Base-by-base conservation (phyloP, 2,329 filamentous ascomycete genomes). In the Ceratocystis huliohia region DNA sequence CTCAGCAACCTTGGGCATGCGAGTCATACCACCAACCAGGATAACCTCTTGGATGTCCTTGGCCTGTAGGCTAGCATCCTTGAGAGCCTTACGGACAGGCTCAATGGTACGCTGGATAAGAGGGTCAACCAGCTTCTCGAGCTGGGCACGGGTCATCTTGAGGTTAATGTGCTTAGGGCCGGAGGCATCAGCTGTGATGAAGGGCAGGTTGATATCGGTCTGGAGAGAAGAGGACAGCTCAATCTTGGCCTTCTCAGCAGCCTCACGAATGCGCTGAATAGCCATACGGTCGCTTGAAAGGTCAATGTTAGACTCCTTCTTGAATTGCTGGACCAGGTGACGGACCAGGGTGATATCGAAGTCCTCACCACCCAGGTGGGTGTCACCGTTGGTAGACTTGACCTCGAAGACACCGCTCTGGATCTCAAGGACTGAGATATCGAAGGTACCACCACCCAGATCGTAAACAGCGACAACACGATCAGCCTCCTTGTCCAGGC, bases 161-260 rank as follows among this genome's bases (percentile, higher is more conserved):
- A 84, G 83, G 85, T 96, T 96, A 81, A 97, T 96, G 84, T 97
- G 93, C 85, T 96, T 96, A 72, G 93, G 93, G 73, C 93, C 94
- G 68, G 89, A 94, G 69, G 92, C 84, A 76, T 96, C 92, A 73
- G 93, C 93, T 76, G 92, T 96, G 80, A 97, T 96, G 85, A 97
- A 97, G 71, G 93, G 93, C 75, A 97, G 86, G 84, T 96, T 96
- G 81, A 97, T 96, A 75, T 96, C 93, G 72, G 93, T 97, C 78
- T 96, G 90, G 72, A 92, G 85, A 67, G 92, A 92, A 44, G 92
- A 96, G 13, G 93, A 97, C 72, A 97, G 83, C 81, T 96, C 93
- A 74, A 96, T 96, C 90, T 97, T 97, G 76, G 93, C 93, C 87
- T 96, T 96, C 85, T 97, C 93, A 72, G 92, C 91, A 72, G 92